Evolutionary conservation across 2,329 filamentous ascomycete species (phyloP).

Genomic region (Dothistroma septosporum): DNA sequence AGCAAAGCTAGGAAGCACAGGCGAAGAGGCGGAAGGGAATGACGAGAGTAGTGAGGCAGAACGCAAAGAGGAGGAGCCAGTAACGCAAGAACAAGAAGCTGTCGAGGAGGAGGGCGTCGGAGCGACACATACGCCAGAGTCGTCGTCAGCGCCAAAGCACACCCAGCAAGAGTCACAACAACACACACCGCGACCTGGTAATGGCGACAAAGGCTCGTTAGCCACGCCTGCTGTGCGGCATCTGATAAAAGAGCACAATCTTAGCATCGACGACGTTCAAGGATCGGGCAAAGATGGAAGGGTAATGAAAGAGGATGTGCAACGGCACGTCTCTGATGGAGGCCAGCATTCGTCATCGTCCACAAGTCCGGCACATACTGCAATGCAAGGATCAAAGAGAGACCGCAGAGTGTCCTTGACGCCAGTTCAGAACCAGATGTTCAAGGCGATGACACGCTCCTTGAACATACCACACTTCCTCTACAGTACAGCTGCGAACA

Average conservation of each 20-base stretch:
- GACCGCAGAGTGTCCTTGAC: slow-evolving; percentile 70
- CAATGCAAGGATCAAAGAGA: slow-evolving; percentile 37
- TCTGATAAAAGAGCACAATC: slow-evolving; percentile 70
- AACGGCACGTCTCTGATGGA: slow-evolving; percentile 39
- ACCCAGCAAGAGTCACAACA: slow-evolving; percentile 1
- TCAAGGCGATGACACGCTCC: slow-evolving; percentile 93
- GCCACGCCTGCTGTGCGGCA: slow-evolving; percentile 92
- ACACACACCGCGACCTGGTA: slow-evolving; percentile 31
- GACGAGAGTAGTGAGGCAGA: slow-evolving; percentile 1
- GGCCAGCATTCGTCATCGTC: slow-evolving; percentile 40
- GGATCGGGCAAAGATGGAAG: slow-evolving; percentile 89
- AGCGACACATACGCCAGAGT: slow-evolving; percentile 11
- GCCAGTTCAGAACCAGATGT: slow-evolving; percentile 85
- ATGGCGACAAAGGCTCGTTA: slow-evolving; percentile 65
- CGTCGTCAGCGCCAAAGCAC: background rate
- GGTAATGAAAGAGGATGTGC: slow-evolving; percentile 88
- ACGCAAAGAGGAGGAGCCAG: slow-evolving; percentile 9
- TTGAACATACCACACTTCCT: slow-evolving; percentile 91
- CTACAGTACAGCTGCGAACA: slow-evolving; percentile 85
- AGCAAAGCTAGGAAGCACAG: slow-evolving; percentile 35
- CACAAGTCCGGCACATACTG: slow-evolving; percentile 28
- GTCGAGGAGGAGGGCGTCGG: slow-evolving; percentile 18
- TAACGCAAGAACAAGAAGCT: slow-evolving; percentile 14
- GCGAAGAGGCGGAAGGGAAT: slow-evolving; percentile 24
- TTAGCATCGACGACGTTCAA: slow-evolving; percentile 72